Base-by-base conservation (phyloP, 2,329 filamentous ascomycete species). In the Colletotrichum sp. region DNA sequence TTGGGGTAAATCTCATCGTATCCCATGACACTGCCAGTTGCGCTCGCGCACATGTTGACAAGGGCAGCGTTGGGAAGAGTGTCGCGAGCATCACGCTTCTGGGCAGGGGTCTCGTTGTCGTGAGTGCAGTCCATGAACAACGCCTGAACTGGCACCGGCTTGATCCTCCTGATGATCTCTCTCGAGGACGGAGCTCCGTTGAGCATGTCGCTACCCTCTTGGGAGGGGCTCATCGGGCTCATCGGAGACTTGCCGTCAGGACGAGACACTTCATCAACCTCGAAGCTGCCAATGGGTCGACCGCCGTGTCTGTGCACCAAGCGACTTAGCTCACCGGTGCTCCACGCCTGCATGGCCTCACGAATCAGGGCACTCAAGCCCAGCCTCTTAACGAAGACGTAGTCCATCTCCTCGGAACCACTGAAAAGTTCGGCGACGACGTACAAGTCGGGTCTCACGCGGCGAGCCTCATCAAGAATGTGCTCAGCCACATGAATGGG, bases 51-150 rank as follows among this genome's bases (percentile, higher is more conserved):
- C 96, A 99, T 98, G 82, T 93, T 94, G 48, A 99, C 96, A 6
- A 99, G 89, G 7, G 97, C 97, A 66, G 96, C 96, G 81, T 98
- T 99, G 9, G 98, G 95, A 12, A 99, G 89, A 0, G 97, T 99
- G 83, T 99, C 98, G 75, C 96, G 92, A 68, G 96, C 96, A 83
- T 98, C 96, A 55, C 98, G 92, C 85, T 98, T 98, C 85, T 99
- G 96, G 1, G 96, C 95, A 1, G 97, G 97, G 3, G 95, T 94
- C 86, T 99, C 96, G 80, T 99, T 99, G 86, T 99, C 97, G 84
- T 99, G 97, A 0, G 98, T 99, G 85, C 98, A 99, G 83, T 99
- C 98, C 96, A 99, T 99, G 85, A 99, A 98, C 1, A 99, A 88
- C 1, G 96, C 97, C 79, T 98, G 96, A 0, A 99, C 94, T 6